Evolutionary conservation across 352 stramenopile species (phyloP).

Genomic region (Pythium inflatum): DNA sequence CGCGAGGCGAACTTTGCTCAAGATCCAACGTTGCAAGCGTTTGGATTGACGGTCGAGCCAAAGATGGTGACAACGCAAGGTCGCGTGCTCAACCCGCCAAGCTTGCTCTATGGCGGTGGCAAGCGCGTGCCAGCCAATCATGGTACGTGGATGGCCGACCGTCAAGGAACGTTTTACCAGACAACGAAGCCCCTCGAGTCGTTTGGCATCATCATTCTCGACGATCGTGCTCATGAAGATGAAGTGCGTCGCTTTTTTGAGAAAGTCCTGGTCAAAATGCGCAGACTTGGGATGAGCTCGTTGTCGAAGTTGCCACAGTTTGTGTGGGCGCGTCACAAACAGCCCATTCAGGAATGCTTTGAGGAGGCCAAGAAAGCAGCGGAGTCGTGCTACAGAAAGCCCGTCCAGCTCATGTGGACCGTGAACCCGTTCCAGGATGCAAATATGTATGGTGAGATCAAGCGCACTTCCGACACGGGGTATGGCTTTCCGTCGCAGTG

Average conservation of each 20-base stretch:
- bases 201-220: conserved; percentile 21
- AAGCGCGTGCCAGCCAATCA: background rate
- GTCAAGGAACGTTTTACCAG: conserved; percentile 35
- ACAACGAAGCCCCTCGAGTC: conserved; percentile 1
- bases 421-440: conserved; percentile 54
- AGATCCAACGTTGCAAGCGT: conserved; percentile 57
- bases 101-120: conserved; percentile 55
- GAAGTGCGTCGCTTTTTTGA: conserved; percentile 60
- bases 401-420: conserved; percentile 64
- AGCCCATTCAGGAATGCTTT: conserved; percentile 47
- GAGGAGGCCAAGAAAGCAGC: conserved; percentile 43
- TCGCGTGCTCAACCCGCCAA: conserved; percentile 50
- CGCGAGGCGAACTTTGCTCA: conserved; percentile 56
- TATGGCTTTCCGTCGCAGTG: conserved; percentile 80
- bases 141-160: conserved; percentile 45
- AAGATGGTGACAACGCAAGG: conserved; percentile 59
- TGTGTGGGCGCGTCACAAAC: conserved; percentile 42
- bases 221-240: background rate
- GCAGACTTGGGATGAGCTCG: conserved; percentile 57
- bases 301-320: conserved; percentile 45
- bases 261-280: conserved; percentile 56
- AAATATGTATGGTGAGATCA: conserved; percentile 65
- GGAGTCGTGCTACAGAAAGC: conserved; percentile 31
- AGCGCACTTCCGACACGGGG: conserved; percentile 72
- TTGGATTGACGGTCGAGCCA: conserved; percentile 58